Evolutionary conservation across 2,329 filamentous ascomycete genomes (phyloP).

Genomic region (Fusarium sp.): DNA sequence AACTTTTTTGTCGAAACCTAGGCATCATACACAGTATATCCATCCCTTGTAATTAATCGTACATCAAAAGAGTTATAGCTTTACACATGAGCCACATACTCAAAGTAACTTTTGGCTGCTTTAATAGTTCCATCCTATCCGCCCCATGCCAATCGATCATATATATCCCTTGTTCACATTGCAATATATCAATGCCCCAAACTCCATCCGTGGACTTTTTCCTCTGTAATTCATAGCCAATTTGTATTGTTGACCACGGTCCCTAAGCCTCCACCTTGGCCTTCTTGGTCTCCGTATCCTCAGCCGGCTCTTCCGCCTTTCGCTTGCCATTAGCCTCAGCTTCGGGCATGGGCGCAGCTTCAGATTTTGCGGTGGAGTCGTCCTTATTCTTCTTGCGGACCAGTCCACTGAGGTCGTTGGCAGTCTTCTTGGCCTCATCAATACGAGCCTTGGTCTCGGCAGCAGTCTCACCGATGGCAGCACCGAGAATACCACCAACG

Average conservation of each 20-base stretch:
- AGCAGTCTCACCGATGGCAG: slow-evolving; percentile 72
- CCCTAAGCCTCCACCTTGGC: slow-evolving; percentile 53
- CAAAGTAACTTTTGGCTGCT: slow-evolving; percentile 4
- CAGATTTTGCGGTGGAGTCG: slow-evolving; percentile 38
- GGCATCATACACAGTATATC: slow-evolving; percentile 4
- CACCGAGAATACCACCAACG: slow-evolving; percentile 72
- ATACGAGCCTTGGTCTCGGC: slow-evolving; percentile 73
- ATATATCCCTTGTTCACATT: slow-evolving; percentile 5
- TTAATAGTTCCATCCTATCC: slow-evolving; percentile 12
- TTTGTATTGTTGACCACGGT: not conserved
- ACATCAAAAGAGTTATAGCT: slow-evolving; percentile 23
- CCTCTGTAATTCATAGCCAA: slow-evolving; percentile 1
- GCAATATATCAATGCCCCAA: slow-evolving; percentile 25
- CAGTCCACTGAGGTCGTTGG: slow-evolving; percentile 80
- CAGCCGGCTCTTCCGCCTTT: slow-evolving; percentile 52
- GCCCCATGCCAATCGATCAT: slow-evolving; percentile 6
- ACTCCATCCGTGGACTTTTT: slow-evolving; percentile 26
- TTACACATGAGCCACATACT: slow-evolving; percentile 17
- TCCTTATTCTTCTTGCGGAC: slow-evolving; percentile 76
- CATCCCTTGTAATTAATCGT: slow-evolving; percentile 16
- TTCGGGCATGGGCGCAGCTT: slow-evolving; percentile 37
- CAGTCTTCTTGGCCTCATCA: slow-evolving; percentile 79
- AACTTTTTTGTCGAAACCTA: not conserved
- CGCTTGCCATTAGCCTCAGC: slow-evolving; percentile 57
- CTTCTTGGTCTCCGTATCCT: slow-evolving; percentile 53